Evolutionary conservation across 805 yeast genomes (phyloP), one percentile per base, ranked within the genome.

Genomic region (Tetrapisispora pingtungensis): DNA sequence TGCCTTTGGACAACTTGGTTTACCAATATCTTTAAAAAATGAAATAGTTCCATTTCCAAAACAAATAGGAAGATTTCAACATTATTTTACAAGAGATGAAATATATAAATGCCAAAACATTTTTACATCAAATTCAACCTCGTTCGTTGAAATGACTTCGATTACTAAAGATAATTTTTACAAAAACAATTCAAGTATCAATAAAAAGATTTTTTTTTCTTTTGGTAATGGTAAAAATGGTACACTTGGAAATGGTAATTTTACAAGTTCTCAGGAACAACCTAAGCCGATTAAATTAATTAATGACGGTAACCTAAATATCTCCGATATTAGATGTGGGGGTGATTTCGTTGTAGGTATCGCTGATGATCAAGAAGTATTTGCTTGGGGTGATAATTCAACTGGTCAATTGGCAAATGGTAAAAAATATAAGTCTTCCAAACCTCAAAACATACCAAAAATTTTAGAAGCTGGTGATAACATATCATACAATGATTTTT

Each of bases 201-300:
- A 58, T 27, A 63, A 66, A 19, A 43, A 74, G 4, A 61, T 59
- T 17, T 65, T 67, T 40, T 69, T 82, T 50, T 71, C 86, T 3
- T 81, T 88, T 68, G 98, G 98, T 18, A 79, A 80, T 55, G 96
- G 97, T 5, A 60, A 82, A 42, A 73, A 76, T 54, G 98, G 97
- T 15, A 94, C 87, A 64, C 69, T 88, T 44, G 98, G 97, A 20
- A 74, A 76, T 37, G 87, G 86, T 14, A 72, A 80, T 45, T 88
- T 72, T 60, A 66, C 81, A 31, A 96, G 88, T 61, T 80, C 84
- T 15, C 84, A 80, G 56, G 67, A 76, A 17, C 72, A 72, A 39
- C 96, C 96, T 7, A 66, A 74, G 17, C 74, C 74, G 36, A 59
- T 89, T 47, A 62, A 59, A 18, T 18, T 39, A 17, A 20, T 33